These are phyloP conservation scores for Rostrohypoxylon terebratum DNA, from an alignment of 495 filamentous ascomycete species.

Conservation along the genomic window DNA sequence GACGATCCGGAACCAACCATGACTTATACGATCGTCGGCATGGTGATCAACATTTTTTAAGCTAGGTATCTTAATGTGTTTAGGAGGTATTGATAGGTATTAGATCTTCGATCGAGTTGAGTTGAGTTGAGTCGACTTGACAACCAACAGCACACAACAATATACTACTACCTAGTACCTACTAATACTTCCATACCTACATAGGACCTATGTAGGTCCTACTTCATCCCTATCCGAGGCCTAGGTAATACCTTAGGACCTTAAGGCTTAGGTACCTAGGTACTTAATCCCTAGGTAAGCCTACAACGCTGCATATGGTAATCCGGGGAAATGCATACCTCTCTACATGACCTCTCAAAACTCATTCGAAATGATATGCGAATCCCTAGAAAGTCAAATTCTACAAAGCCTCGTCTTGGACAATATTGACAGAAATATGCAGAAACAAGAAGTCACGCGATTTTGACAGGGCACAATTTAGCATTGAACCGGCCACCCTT, in stretches of 20 bases:
- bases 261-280: no score
- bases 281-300: background rate
- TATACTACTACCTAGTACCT: no score
- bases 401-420: background rate
- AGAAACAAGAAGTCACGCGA: background rate
- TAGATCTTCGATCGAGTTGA: background rate
- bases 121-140: background rate
- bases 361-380: background rate
- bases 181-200: no score
- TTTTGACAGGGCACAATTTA: background rate
- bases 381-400: background rate
- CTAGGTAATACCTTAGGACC: no score
- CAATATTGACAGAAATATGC: background rate
- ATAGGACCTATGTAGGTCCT: no score
- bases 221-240: no score
- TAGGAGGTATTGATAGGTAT: no score
- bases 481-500: background rate
- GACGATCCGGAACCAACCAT: conserved; percentile 1
- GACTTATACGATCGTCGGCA: background rate
- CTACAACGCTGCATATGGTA: background rate
- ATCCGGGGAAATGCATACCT: background rate
- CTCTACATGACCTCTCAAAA: background rate
- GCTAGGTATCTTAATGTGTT: background rate
- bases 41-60: background rate
- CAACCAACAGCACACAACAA: background rate